Conservation (phyloP, 164 flowering plant species). For the Malania oleifera region DNA sequence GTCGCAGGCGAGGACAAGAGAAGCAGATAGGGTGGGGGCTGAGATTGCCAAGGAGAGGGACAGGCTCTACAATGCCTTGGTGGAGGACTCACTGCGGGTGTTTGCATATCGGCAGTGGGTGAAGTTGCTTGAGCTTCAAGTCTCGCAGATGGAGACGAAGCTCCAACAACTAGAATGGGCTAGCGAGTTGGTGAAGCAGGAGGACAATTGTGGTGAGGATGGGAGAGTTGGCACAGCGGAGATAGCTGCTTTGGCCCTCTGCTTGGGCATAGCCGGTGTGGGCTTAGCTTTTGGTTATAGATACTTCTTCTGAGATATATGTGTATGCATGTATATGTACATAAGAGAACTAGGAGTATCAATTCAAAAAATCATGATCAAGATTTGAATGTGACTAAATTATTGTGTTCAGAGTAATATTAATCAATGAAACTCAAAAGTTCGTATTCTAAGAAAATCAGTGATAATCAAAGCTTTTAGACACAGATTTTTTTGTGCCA, state of each 20-base stretch:
- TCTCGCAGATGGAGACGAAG: slow-evolving; percentile 12
- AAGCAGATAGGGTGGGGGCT: slow-evolving; percentile 31
- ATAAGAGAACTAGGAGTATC: too few species aligned
- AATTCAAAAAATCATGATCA: too few species aligned
- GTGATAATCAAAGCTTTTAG: too few species aligned
- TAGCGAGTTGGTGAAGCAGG: neutral
- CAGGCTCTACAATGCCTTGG: slow-evolving; percentile 14
- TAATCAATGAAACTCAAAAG: too few species aligned
- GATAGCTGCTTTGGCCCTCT: slow-evolving; percentile 29
- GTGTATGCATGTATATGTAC: too few species aligned
- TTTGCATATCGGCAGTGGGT: slow-evolving; percentile 30
- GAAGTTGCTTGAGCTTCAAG: slow-evolving; percentile 33
- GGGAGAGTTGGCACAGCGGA: slow-evolving; percentile 7
- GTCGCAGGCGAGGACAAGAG: slow-evolving; percentile 44
- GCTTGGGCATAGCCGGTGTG: slow-evolving; percentile 29
- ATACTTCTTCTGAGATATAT: slow-evolving; percentile 15
- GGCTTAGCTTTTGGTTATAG: slow-evolving; percentile 27
- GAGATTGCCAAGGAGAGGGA: slow-evolving; percentile 18
- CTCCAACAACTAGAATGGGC: slow-evolving; percentile 3
- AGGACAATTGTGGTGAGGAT: neutral
- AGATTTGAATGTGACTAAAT: too few species aligned
- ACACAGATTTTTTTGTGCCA: too few species aligned
- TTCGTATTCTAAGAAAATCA: too few species aligned
- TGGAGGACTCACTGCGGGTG: slow-evolving; percentile 23
- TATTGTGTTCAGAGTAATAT: too few species aligned